phyloP scores from a whole-genome alignment of 164 flowering plant genomes.

The Umbilicus rupestris region DNA sequence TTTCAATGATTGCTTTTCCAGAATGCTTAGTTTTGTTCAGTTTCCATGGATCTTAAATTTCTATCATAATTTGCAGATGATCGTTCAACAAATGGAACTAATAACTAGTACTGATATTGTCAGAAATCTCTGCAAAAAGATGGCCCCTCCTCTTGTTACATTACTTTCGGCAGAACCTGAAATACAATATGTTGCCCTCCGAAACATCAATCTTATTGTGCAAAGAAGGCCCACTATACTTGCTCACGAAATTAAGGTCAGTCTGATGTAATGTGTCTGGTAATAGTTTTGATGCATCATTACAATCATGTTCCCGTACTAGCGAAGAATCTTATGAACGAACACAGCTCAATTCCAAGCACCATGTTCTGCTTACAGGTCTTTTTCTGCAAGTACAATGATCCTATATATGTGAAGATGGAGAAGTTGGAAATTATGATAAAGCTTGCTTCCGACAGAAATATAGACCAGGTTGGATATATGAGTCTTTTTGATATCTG shows the following conservation, averaged over 20 bases:
- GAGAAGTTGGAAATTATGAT: constrained; percentile 96
- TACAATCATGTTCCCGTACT: neutral
- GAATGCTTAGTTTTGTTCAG: neutral
- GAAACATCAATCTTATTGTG: constrained; percentile 95
- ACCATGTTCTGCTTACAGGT: constrained; percentile 40
- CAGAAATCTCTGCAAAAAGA: constrained; percentile 97
- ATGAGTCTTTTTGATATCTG: neutral
- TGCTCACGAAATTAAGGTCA: constrained; percentile 98
- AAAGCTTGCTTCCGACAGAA: constrained; percentile 97
- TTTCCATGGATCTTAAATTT: neutral
- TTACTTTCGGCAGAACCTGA: constrained; percentile 99
- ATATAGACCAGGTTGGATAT: constrained; percentile 80
- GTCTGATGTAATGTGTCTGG: constrained; percentile 3
- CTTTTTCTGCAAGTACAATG: constrained; percentile 98
- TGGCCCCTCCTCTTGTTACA: constrained; percentile 99
- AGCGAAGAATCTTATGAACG: neutral
- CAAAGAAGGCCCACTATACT: constrained; percentile 94
- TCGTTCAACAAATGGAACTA: constrained; percentile 98
- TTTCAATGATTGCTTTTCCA: neutral
- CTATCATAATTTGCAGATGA: constrained; percentile 54
- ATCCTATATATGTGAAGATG: constrained; percentile 97
- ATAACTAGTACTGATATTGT: constrained; percentile 94
- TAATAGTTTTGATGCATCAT: neutral
- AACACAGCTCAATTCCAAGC: neutral
- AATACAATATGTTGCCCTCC: constrained; percentile 95